Base-by-base conservation (phyloP, 148 eudicot genomes). In the Silene latifolia region DNA sequence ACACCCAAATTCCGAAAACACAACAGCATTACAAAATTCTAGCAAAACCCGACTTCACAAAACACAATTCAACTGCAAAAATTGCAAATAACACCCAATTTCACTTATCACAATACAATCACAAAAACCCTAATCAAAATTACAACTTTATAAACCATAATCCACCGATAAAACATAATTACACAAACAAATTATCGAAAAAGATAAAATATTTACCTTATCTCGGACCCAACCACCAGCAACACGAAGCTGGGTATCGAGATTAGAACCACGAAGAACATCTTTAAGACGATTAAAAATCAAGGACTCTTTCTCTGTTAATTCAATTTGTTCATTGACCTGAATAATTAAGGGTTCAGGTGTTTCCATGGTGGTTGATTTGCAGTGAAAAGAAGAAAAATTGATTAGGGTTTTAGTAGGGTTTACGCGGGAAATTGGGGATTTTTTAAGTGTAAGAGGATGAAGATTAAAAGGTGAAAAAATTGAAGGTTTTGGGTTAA, bases 181-280 rank as follows among this genome's bases (percentile, higher is more conserved):
- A 1, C 4, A 71, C 7, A 23, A 8, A 51, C 59, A 24, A 51
- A 27, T 15, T 4, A 17, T 15, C 8, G 35, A 27, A 19, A 53
- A 53, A 48, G 18, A 14, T 2, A 11, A 18, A 53, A 59, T 53
- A 2, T 5, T 0, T 39, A 93, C 98, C 98, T 94, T 94, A 77
- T 93, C 98, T 35, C 98, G 93, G 24, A 93, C 98, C 98, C 98
- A 93, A 44, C 98, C 98, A 2, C 98, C 98, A 15, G 98, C 98
- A 54, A 93, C 97, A 7, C 97, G 93, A 21, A 93, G 98, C 84
- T 93, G 91, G 25, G 97, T 91, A 25, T 84, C 65, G 51, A 93
- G 89, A 39, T 67, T 79, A 56, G 87, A 91, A 73, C 89, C 88
- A 63, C 72, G 68, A 35, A 91, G 70, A 32, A 91, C 98, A 23